Evolutionary conservation across 2,329 filamentous ascomycete genomes (phyloP).

Genomic region (Aspergillus sp.): DNA sequence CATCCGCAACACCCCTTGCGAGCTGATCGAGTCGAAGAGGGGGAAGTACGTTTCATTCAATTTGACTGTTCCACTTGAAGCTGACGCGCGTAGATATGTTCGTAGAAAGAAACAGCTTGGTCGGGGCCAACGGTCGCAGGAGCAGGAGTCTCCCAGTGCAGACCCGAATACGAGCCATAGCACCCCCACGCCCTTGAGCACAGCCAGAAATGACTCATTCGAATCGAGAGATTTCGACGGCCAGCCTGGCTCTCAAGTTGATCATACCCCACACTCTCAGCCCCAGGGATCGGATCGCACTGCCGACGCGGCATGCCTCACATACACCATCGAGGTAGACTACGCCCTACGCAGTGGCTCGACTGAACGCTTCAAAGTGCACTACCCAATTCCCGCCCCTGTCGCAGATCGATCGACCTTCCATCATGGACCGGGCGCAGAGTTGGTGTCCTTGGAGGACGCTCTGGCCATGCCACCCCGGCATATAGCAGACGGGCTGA

Average conservation of each 20-base stretch:
- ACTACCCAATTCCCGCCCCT: not conserved
- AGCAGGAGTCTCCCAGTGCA: no score
- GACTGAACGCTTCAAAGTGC: not conserved
- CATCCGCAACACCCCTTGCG: slow-evolving; percentile 17
- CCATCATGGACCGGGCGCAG: not conserved
- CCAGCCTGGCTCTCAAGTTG: not conserved
- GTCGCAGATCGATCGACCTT: not conserved
- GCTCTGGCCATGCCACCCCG: not conserved
- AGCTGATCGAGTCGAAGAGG: slow-evolving; percentile 24
- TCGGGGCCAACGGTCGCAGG: not conserved
- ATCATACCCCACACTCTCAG: not conserved
- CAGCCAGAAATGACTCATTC: no score
- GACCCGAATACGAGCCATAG: no score
- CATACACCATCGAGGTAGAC: not conserved
- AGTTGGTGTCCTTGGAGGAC: not conserved
- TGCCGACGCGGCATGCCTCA: not conserved
- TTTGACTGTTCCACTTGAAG: not conserved
- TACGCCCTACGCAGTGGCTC: not conserved
- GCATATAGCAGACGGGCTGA: not conserved
- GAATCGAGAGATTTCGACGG: not conserved
- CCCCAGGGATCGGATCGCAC: not conserved
- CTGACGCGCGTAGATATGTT: slow-evolving; percentile 3
- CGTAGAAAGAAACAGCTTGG: slow-evolving; percentile 4
- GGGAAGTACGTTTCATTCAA: slow-evolving; percentile 19
- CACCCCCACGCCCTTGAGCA: no score